A percentile compares a stretch with the other conserved stretches of the same genome.
Conservation (phyloP, 2,329 filamentous ascomycete genomes). For the Aspergillus ochraceus region DNA sequence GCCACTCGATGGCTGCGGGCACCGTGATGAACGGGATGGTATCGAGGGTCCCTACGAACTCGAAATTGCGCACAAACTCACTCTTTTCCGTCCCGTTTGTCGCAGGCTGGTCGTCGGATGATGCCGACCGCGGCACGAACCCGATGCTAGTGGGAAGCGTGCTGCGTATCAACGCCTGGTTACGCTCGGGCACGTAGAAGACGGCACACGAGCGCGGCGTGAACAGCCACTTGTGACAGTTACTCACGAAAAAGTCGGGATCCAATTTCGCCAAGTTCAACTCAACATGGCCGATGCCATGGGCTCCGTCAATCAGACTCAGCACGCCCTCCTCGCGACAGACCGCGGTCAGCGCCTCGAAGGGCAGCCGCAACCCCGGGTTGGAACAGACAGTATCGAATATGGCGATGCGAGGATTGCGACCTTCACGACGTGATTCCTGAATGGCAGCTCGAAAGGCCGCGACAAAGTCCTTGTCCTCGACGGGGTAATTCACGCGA, state of each 20-base stretch:
- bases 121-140: slow-evolving; percentile 51
- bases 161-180: slow-evolving; percentile 69
- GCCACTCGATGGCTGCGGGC: slow-evolving; percentile 67
- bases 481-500: slow-evolving; percentile 63
- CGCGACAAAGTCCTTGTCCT: slow-evolving; percentile 62
- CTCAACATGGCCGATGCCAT: slow-evolving; percentile 73
- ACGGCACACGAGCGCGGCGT: slow-evolving; percentile 73
- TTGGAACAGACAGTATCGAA: slow-evolving; percentile 76
- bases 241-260: slow-evolving; percentile 79
- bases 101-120: background rate
- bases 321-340: slow-evolving; percentile 66
- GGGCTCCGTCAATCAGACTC: slow-evolving; percentile 75
- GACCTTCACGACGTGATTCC: slow-evolving; percentile 8
- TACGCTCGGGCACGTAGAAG: slow-evolving; percentile 70
- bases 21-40: slow-evolving; percentile 67
- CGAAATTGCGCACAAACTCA: slow-evolving; percentile 65
- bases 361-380: slow-evolving; percentile 74
- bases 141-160: slow-evolving; percentile 75
- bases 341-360: slow-evolving; percentile 59
- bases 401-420: slow-evolving; percentile 57
- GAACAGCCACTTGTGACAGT: slow-evolving; percentile 83
- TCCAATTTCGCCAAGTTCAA: slow-evolving; percentile 64
- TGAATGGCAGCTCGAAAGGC: slow-evolving; percentile 13
- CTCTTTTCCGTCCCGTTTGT: background rate
- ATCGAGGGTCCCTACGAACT: slow-evolving; percentile 72